Base-by-base conservation (phyloP, 1,139 yeast species). In the Hansenula lynferdii region DNA sequence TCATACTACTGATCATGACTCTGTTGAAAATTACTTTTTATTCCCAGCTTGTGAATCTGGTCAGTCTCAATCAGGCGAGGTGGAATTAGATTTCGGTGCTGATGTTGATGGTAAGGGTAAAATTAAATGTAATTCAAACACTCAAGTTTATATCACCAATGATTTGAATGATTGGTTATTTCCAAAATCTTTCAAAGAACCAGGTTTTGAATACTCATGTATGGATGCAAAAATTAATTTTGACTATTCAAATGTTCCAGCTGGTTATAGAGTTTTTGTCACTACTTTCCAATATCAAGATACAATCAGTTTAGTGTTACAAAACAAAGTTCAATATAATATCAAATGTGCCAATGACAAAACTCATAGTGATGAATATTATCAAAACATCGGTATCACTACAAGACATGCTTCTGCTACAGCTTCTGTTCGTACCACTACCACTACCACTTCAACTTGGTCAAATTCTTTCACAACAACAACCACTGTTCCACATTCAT, bases 81-180 rank as follows among this genome's bases (percentile, higher is more conserved):
- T 20, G 6, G 8, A 8, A 7, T 20, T 20, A 6, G 22, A 20
- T 6, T 20, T 20, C 22, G 22, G 22, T 7, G 6, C 22, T 6
- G 6, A 6, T 20, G 22, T 20, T 20, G 3, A 54, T 52, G 17
- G 60, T 14, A 40, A 37, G 21, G 40, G 42, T 15, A 9, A 29
- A 4, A 33, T 57, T 16, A 54, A 57, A 32, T 57, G 61, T 37
- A n/a, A n/a, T n/a, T 37, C 49, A 11, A 39, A 47, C 4, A 43
- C 49, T 19, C 56, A 56, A 41, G 48, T 51, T 12, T 44, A 44
- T 28, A 31, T 49, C 6, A 49, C 60, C 4, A 46, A 50, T 24
- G 40, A 50, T 8, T 53, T 47, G 38, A 58, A 58, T 32, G 58
- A 55, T 33, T 58, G 58, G 56, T 46, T 46, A 35, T 47, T 57